Percentiles rank a stretch among this genome's conserved stretches.
These are phyloP conservation scores for Podospora anserina DNA, from an alignment of 495 filamentous ascomycete genomes.

Conservation along the genomic window DNA sequence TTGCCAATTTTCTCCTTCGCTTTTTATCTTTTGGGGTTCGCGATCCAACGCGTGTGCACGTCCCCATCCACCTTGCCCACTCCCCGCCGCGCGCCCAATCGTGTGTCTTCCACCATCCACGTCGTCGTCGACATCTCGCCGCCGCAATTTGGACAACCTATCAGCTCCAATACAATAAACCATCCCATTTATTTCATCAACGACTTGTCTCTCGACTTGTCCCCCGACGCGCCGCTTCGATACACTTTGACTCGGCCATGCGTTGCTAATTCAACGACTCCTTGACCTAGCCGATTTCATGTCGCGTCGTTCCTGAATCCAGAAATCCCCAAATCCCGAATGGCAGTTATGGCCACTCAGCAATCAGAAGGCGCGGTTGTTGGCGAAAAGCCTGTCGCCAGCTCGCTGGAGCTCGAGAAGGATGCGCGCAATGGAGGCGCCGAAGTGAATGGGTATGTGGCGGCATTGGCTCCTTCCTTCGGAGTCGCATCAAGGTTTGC, in stretches of 20 bases:
- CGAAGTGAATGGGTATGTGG: constrained; percentile 35
- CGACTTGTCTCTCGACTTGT: constrained; percentile 1
- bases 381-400: constrained; percentile 48
- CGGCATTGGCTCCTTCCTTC: constrained; percentile 1
- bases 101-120: constrained; percentile 6
- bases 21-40: constrained; percentile 23
- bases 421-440: constrained; percentile 32
- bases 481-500: not conserved
- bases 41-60: constrained; percentile 37
- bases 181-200: too few species aligned
- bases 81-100: constrained; percentile 18
- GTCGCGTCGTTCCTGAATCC: constrained; percentile 29
- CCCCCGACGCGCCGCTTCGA: not conserved
- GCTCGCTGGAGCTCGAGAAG: constrained; percentile 43
- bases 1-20: constrained; percentile 21
- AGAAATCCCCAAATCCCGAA: constrained; percentile 27
- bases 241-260: constrained; percentile 13
- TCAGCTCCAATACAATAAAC: not conserved
- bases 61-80: constrained; percentile 18
- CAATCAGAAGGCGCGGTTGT: constrained; percentile 44
- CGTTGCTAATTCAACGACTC: constrained; percentile 15
- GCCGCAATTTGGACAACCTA: not conserved
- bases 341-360: constrained; percentile 57
- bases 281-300: constrained; percentile 25
- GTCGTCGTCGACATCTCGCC: constrained; percentile 16